Base-by-base conservation (phyloP, 1,284 basidiomycete species). In the Apiotrichum gracile region DNA sequence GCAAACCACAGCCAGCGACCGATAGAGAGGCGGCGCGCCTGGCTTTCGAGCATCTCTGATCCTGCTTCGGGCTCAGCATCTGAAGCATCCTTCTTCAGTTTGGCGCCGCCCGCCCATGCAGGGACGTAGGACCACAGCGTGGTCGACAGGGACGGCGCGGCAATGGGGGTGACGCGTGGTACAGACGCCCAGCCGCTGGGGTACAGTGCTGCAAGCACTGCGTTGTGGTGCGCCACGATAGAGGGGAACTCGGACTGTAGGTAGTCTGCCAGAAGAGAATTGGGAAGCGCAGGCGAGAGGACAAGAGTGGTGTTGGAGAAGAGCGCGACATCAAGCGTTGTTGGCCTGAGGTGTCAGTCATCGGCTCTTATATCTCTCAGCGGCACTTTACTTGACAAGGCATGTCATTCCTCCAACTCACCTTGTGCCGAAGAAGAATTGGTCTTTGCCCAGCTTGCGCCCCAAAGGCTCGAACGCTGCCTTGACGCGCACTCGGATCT, bases 251-350 rank as follows among this genome's bases (percentile, higher is more conserved):
- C 50, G n/a, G 46, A 34, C 17, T 61, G 59, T 43, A 77, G 64
- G 19, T 72, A 54, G 49, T 71, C 58, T 12, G 70, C 61, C 27
- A 76, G 59, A 16, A 76, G 59, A 0, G 69, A 60, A 21, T 68
- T 70, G 1, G 76, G 74, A n/a, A 72, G 64, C 1, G 57, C 51
- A 9, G 70, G 64, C 19, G 65, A 61, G 41, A 77, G 66, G 21
- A 73, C 51, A 46, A 76, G 65, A 5, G 74, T 61, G n/a, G 76
- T 63, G 26, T 74, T 68, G 9, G 76, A 57, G 40, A 70, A 74
- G 22, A 77, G 68, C 22, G 58, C 57, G 1, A 74, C 57, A 48
- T 77, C 76, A 17, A 72, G 56, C 0, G 73, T 66, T 0, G 66
- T 63, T 0, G 73, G 69, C 22, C 67, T 71, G 59, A 4, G 33